Evolutionary conservation across 768 basidiomycete species (phyloP).

Genomic region (Suillus clintonianus): DNA sequence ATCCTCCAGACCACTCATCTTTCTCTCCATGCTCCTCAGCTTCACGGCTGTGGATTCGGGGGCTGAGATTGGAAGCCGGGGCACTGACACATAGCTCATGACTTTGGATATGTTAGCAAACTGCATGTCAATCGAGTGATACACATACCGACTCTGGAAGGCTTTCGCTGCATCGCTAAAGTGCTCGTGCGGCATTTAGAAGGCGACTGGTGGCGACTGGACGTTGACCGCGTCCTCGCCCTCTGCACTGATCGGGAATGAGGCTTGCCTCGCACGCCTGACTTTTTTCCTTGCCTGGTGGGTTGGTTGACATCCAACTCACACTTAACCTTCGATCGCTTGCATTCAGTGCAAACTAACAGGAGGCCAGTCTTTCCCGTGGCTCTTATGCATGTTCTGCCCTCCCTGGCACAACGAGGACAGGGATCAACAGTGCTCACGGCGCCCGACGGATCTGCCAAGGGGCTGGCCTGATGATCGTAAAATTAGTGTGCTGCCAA

Average conservation of each 20-base stretch:
- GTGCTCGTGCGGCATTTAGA: not conserved
- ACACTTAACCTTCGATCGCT: not conserved
- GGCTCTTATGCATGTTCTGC: not conserved
- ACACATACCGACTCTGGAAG: not conserved
- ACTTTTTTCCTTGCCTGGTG: not conserved
- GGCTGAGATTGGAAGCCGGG: not conserved
- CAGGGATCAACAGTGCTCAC: not conserved
- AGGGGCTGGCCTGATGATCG: not conserved
- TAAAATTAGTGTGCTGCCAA: not conserved
- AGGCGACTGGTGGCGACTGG: not conserved
- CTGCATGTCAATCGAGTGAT: not conserved
- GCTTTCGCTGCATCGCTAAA: not conserved
- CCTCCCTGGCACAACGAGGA: not conserved
- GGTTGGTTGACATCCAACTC: not conserved
- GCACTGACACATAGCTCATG: conserved; percentile 1
- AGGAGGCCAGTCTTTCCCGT: not conserved
- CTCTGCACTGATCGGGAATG: not conserved
- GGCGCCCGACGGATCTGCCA: not conserved
- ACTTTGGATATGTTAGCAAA: not conserved
- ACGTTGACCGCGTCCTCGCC: not conserved
- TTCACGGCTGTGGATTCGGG: not conserved
- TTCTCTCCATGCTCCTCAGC: not conserved
- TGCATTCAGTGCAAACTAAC: not conserved
- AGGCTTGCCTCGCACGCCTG: not conserved
- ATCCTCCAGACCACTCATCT: not conserved